phyloP scores from a whole-genome alignment of 441 rosid species.

The Biscutella laevigata region DNA sequence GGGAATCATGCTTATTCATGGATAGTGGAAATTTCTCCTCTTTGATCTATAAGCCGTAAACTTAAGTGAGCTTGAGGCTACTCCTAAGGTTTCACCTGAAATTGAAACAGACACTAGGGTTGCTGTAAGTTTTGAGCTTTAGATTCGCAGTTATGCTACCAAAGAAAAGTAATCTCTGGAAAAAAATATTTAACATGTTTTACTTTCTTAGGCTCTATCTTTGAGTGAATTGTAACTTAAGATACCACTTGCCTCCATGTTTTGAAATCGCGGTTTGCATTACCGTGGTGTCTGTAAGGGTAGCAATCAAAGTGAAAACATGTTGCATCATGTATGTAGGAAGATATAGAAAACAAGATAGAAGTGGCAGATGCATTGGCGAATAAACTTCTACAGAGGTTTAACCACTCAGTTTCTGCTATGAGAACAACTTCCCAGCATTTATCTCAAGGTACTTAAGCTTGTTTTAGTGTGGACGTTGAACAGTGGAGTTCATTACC shows the following conservation, averaged over 20 bases:
- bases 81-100: neutral
- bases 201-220: neutral
- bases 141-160: neutral
- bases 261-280: neutral
- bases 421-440: slow-evolving; percentile 76
- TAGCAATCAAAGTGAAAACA: neutral
- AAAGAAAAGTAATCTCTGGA: neutral
- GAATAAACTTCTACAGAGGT: slow-evolving; percentile 71
- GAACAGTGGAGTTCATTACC: neutral
- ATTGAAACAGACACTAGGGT: neutral
- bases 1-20: neutral
- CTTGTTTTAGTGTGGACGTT: neutral
- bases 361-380: slow-evolving; percentile 92
- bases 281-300: neutral
- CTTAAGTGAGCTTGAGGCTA: neutral
- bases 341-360: slow-evolving; percentile 82
- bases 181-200: neutral
- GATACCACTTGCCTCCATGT: neutral
- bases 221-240: neutral
- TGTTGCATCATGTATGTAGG: slow-evolving; percentile 41
- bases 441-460: slow-evolving; percentile 79
- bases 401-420: slow-evolving; percentile 59
- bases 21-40: neutral
- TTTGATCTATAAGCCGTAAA: neutral
- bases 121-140: neutral